Percentiles rank a stretch among this genome's conserved stretches.
These are phyloP conservation scores for Chaetomiaceae sp. DNA, from an alignment of 2,329 filamentous ascomycete species.

Conservation along the genomic window DNA sequence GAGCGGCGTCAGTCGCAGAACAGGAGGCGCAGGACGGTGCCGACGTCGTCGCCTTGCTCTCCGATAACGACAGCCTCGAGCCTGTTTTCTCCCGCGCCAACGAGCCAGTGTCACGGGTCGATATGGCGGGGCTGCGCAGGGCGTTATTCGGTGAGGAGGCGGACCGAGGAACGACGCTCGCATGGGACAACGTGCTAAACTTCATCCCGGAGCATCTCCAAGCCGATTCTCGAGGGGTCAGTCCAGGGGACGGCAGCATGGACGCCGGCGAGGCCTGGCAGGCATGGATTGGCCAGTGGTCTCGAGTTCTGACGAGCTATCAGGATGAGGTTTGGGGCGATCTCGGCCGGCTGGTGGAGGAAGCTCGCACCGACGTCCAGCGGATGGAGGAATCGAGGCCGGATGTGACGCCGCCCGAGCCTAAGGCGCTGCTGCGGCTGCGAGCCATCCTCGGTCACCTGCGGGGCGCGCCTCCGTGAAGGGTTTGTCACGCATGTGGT, in stretches of 20 bases:
- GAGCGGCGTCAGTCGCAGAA: constrained; percentile 25
- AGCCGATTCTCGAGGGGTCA: neutral
- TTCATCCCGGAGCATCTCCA: constrained; percentile 40
- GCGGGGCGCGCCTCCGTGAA: no score
- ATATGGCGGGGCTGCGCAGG: constrained; percentile 30
- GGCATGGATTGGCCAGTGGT: constrained; percentile 51
- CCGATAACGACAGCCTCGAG: constrained; percentile 21
- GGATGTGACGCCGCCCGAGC: constrained; percentile 23
- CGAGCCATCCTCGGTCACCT: constrained; percentile 36
- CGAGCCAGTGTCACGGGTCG: constrained; percentile 26
- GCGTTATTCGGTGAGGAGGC: constrained; percentile 33
- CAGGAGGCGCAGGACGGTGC: constrained; percentile 34
- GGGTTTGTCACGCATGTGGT: no score
- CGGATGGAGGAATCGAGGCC: constrained; percentile 29
- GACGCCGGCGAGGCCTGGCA: constrained; percentile 35
- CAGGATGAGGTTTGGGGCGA: constrained; percentile 65
- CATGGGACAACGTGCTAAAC: constrained; percentile 45
- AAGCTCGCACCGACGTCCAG: constrained; percentile 52
- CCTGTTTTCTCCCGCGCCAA: constrained; percentile 22
- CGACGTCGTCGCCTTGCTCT: constrained; percentile 36
- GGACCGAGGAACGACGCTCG: constrained; percentile 10
- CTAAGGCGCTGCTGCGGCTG: constrained; percentile 34
- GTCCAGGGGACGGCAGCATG: constrained; percentile 25
- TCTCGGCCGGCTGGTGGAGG: constrained; percentile 47
- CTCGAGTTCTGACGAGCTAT: constrained; percentile 49